Evolutionary conservation across 176 grass and related monocot species (phyloP).

Genomic region (Avena sativa): DNA sequence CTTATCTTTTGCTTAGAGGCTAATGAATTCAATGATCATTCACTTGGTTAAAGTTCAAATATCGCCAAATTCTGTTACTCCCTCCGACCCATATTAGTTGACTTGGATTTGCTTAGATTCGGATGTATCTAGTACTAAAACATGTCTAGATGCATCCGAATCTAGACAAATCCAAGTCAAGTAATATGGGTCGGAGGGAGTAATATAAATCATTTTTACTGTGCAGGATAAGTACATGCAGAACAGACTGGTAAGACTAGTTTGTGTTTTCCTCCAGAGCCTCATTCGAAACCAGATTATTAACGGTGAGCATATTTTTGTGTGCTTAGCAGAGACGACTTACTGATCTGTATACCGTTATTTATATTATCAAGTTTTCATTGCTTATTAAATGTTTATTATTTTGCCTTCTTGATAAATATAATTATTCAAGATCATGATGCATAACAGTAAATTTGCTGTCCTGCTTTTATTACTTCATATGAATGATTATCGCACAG

Average conservation of each 20-base stretch:
- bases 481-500: constrained; percentile 20
- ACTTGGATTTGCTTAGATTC: too few species aligned
- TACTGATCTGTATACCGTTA: neutral
- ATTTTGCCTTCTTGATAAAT: neutral
- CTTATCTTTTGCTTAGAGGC: constrained; percentile 1
- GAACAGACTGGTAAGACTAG: constrained; percentile 97
- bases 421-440: constrained; percentile 21
- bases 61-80: neutral
- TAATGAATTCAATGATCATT: neutral
- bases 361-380: neutral
- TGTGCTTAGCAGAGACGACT: constrained; percentile 9
- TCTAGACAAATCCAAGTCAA: too few species aligned
- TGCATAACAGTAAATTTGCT: neutral
- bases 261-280: constrained; percentile 96
- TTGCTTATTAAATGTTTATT: constrained; percentile 1
- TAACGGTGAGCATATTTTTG: constrained; percentile 69
- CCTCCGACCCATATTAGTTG: too few species aligned
- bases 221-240: constrained; percentile 99
- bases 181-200: too few species aligned
- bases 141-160: too few species aligned
- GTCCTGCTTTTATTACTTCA: neutral
- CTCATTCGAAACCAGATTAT: constrained; percentile 99
- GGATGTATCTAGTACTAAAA: too few species aligned
- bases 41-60: neutral
- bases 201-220: constrained; percentile 15